These are phyloP conservation scores for Ampelocalamus luodianensis DNA, from an alignment of 176 grass and related monocot species.

Conservation along the genomic window DNA sequence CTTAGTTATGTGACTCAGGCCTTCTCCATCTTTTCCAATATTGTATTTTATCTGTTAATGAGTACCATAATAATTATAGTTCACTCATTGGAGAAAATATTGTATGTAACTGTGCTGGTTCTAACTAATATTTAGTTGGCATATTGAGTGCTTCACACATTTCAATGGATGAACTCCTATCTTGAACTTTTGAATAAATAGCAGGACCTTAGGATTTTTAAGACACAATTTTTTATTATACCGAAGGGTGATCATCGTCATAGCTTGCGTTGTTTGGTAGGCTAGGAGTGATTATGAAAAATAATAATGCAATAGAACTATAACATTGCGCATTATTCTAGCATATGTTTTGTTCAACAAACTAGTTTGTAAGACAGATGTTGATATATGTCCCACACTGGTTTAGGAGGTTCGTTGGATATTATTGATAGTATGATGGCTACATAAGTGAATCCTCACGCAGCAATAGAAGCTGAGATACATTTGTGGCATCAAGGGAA, in stretches of 20 bases:
- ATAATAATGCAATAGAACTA: conserved; percentile 18
- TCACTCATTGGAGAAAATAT: conserved; percentile 3
- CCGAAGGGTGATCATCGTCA: neutral
- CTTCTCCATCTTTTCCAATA: conserved; percentile 4
- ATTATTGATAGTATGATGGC: conserved; percentile 17
- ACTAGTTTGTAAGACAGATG: neutral
- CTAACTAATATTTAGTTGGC: conserved; percentile 16
- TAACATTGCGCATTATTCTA: conserved; percentile 9
- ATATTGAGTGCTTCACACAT: conserved; percentile 17
- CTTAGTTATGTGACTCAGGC: conserved; percentile 41
- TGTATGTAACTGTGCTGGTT: conserved; percentile 10
- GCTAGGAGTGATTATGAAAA: conserved; percentile 7
- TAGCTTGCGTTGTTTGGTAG: conserved; percentile 11
- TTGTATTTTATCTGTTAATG: neutral
- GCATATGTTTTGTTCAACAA: conserved; percentile 13
- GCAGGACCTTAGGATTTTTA: neutral
- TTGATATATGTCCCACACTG: conserved; percentile 13
- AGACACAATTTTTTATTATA: conserved; percentile 8
- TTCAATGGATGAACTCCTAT: conserved; percentile 24
- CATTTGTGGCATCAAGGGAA: conserved; percentile 35
- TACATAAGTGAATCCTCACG: conserved; percentile 30
- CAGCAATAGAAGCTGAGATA: conserved; percentile 22
- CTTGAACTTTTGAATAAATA: conserved; percentile 18
- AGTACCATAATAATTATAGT: conserved; percentile 15
- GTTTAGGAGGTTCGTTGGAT: conserved; percentile 22